phyloP scores from a whole-genome alignment of 352 stramenopile species.

The Saprolegnia diclina region DNA sequence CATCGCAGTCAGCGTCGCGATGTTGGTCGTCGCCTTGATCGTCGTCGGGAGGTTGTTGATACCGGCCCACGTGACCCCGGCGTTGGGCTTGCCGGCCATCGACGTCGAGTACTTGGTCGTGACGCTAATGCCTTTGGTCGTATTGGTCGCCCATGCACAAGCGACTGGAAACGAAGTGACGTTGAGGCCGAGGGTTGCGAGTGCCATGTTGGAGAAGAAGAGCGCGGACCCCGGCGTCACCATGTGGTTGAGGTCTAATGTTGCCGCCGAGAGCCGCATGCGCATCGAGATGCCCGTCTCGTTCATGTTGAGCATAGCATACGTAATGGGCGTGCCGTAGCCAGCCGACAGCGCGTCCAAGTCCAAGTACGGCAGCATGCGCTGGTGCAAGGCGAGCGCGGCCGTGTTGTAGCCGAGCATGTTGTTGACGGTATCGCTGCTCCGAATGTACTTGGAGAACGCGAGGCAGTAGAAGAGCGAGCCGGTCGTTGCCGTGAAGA shows the following conservation, averaged over 20 bases:
- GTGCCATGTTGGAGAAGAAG: slow-evolving; percentile 4
- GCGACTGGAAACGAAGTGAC: not conserved
- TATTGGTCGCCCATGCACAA: not conserved
- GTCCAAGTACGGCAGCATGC: not conserved
- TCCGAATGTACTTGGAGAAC: slow-evolving; percentile 7
- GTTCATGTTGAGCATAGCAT: not conserved
- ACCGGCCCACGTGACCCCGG: not conserved
- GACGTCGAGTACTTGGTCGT: not conserved
- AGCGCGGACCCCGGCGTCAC: not conserved
- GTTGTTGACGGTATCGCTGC: not conserved
- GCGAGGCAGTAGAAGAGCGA: not conserved
- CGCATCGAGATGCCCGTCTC: not conserved
- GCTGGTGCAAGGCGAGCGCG: not conserved
- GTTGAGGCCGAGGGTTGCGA: not conserved
- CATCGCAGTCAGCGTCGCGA: not conserved
- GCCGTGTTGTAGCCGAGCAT: not conserved
- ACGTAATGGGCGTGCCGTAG: not conserved
- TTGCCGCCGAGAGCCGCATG: slow-evolving; percentile 2
- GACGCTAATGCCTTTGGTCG: not conserved
- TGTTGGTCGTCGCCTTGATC: not conserved
- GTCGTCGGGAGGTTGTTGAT: not conserved
- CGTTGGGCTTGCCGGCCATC: slow-evolving; percentile 1
- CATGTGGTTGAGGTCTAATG: not conserved
- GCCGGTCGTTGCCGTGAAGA: not conserved
- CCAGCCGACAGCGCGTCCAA: not conserved